These are phyloP conservation scores for Kwoniella pini DNA, from an alignment of 768 basidiomycete species.

Conservation along the genomic window DNA sequence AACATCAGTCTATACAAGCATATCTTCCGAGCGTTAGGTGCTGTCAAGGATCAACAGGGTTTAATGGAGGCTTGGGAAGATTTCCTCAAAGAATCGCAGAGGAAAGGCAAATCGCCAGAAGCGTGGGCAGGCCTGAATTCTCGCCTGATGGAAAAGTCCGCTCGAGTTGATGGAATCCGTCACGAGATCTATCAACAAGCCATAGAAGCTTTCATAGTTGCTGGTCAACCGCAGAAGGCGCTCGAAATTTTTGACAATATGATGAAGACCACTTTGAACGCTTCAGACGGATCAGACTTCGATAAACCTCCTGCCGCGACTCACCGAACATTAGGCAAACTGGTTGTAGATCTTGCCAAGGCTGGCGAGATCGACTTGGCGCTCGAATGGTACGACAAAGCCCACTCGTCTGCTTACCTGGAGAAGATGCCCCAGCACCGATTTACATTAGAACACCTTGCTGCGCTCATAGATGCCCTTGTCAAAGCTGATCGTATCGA, in stretches of 20 bases:
- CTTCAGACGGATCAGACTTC: constrained; percentile 27
- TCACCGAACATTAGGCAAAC: constrained; percentile 14
- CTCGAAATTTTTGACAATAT: constrained; percentile 69
- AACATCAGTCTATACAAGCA: constrained; percentile 20
- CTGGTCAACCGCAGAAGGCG: constrained; percentile 65
- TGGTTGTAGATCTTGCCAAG: constrained; percentile 15
- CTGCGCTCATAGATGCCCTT: constrained; percentile 6
- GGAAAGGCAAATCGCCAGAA: neutral
- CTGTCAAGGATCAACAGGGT: constrained; percentile 7
- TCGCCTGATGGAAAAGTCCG: neutral
- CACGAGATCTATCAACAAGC: constrained; percentile 17
- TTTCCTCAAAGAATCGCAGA: neutral
- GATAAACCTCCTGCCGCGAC: constrained; percentile 5
- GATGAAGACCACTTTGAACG: constrained; percentile 59
- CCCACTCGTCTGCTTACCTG: constrained; percentile 3
- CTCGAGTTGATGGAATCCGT: constrained; percentile 3
- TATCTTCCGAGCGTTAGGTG: constrained; percentile 19
- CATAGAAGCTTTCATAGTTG: constrained; percentile 72
- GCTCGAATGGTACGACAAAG: constrained; percentile 15
- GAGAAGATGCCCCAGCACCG: constrained; percentile 1
- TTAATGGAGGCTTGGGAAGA: constrained; percentile 20
- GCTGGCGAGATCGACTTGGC: constrained; percentile 26
- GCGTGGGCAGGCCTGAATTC: neutral
- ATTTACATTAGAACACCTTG: constrained; percentile 14
- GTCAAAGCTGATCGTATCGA: constrained; percentile 3